Conservation (phyloP, 2,329 filamentous ascomycete genomes). For the Myriosclerotinia curreyana region DNA sequence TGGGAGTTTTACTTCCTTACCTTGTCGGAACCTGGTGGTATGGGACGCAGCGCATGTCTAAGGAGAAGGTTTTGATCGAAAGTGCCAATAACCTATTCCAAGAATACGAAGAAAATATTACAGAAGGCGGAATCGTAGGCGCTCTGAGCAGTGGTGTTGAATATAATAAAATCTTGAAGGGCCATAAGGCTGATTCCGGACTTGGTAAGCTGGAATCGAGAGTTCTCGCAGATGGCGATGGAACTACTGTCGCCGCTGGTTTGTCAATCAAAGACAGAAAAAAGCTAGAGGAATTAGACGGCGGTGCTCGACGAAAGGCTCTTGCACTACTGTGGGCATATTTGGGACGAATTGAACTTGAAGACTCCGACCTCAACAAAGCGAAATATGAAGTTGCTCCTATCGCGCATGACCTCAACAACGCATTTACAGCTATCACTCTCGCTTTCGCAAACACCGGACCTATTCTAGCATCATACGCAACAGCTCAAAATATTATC, state of each 20-base stretch:
- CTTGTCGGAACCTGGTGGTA: slow-evolving; percentile 99
- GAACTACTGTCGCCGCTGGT: slow-evolving; percentile 51
- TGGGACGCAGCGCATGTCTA: slow-evolving; percentile 86
- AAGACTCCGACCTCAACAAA: slow-evolving; percentile 71
- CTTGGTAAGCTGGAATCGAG: slow-evolving; percentile 81
- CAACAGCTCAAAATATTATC: slow-evolving; percentile 79
- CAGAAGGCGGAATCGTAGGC: slow-evolving; percentile 73
- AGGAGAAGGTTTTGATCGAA: slow-evolving; percentile 88
- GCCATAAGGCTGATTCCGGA: slow-evolving; percentile 74
- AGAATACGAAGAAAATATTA: slow-evolving; percentile 82
- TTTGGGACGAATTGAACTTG: slow-evolving; percentile 80
- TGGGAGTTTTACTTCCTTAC: slow-evolving; percentile 89
- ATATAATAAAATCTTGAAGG: slow-evolving; percentile 72
- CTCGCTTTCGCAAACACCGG: slow-evolving; percentile 82
- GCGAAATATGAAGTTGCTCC: slow-evolving; percentile 89
- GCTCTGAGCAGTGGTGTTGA: slow-evolving; percentile 85
- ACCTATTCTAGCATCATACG: slow-evolving; percentile 79
- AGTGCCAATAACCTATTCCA: slow-evolving; percentile 93
- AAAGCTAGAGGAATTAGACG: slow-evolving; percentile 76
- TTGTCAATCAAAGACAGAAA: slow-evolving; percentile 72
- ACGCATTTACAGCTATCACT: slow-evolving; percentile 81
- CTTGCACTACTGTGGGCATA: slow-evolving; percentile 94
- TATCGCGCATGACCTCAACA: slow-evolving; percentile 78
- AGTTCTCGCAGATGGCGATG: slow-evolving; percentile 61
- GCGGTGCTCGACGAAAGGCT: slow-evolving; percentile 76